phyloP scores from a whole-genome alignment of 2,329 filamentous ascomycete genomes.

The Beauveria asiatica region DNA sequence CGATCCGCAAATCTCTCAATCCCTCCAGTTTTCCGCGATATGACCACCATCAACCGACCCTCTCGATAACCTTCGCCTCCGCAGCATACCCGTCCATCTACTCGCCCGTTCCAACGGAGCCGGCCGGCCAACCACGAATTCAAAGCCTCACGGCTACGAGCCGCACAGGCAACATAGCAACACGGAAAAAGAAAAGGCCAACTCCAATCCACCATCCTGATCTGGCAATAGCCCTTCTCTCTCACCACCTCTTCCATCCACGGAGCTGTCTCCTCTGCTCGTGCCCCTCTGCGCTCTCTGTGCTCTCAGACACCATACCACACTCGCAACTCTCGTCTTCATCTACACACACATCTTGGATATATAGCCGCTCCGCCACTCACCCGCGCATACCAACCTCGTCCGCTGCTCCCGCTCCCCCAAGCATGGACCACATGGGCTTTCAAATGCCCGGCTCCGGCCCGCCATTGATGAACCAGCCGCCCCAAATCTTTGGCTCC shows the following conservation, averaged over 20 bases:
- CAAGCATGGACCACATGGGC: slow-evolving; percentile 43
- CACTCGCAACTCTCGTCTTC: background rate
- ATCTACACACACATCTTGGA: background rate
- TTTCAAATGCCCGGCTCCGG: slow-evolving; percentile 51
- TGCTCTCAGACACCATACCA: background rate
- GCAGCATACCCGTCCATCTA: background rate
- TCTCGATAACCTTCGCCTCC: background rate
- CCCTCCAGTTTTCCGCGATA: background rate
- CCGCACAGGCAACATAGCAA: no score
- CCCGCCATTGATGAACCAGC: slow-evolving; percentile 52
- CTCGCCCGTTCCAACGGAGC: background rate
- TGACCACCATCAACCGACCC: background rate
- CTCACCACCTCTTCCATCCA: no score
- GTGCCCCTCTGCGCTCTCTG: background rate
- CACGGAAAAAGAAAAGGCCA: no score
- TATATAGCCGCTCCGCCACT: background rate
- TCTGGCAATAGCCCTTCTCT: no score
- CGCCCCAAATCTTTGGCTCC: slow-evolving; percentile 60
- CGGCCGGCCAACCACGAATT: background rate
- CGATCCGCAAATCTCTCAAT: background rate
- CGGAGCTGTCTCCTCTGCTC: no score
- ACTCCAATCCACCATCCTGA: no score
- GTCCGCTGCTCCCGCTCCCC: background rate
- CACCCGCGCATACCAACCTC: background rate
- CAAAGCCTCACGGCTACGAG: background rate